These are phyloP conservation scores for Beauveria australis DNA, from an alignment of 2,329 filamentous ascomycete species.

Conservation along the genomic window DNA sequence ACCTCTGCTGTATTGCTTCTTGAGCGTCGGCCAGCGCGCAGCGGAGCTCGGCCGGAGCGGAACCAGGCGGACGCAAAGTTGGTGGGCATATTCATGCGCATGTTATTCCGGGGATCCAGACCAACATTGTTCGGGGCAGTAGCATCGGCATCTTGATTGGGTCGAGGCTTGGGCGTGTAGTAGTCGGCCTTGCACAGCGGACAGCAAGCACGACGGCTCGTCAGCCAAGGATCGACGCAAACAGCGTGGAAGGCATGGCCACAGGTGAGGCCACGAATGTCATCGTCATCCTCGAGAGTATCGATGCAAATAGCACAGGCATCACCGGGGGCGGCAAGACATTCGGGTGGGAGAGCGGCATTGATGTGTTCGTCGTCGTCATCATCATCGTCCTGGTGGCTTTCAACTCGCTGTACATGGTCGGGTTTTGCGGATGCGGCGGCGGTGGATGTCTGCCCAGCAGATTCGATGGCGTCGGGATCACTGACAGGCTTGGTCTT, in stretches of 20 bases:
- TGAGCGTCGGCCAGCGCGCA: not conserved
- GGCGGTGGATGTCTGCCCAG: slow-evolving; percentile 18
- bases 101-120: slow-evolving; percentile 30
- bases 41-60: slow-evolving; percentile 13
- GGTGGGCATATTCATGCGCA: slow-evolving; percentile 41
- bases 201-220: slow-evolving; percentile 86
- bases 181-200: slow-evolving; percentile 98
- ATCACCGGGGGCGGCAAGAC: slow-evolving; percentile 75
- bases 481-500: slow-evolving; percentile 11
- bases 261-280: slow-evolving; percentile 86
- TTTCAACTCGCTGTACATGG: slow-evolving; percentile 32
- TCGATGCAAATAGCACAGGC: slow-evolving; percentile 96
- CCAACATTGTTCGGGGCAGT: slow-evolving; percentile 18
- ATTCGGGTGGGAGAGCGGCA: slow-evolving; percentile 71
- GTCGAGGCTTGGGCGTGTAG: slow-evolving; percentile 83
- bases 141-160: slow-evolving; percentile 37
- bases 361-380: slow-evolving; percentile 79
- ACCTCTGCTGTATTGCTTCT: not conserved
- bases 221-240: slow-evolving; percentile 95
- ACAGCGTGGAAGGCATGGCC: slow-evolving; percentile 97
- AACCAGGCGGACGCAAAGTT: slow-evolving; percentile 33
- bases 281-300: slow-evolving; percentile 86
- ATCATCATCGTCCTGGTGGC: slow-evolving; percentile 46
- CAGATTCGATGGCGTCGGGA: slow-evolving; percentile 11
- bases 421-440: slow-evolving; percentile 18